phyloP scores from a whole-genome alignment of 2,329 filamentous ascomycete species.

The Trichoderma atroviride region DNA sequence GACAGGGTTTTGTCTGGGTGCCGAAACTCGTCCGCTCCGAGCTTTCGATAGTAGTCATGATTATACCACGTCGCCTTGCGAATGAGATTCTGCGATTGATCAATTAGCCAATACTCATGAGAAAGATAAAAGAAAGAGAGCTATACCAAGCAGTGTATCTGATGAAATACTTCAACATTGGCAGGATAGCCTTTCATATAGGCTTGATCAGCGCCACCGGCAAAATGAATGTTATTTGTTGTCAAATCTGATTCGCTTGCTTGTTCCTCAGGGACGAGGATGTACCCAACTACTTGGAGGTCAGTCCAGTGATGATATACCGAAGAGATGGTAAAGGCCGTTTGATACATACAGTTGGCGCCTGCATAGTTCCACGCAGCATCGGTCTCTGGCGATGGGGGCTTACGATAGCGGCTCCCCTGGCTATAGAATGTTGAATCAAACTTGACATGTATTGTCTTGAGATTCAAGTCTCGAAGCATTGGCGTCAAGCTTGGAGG shows the following conservation, averaged over 20 bases:
- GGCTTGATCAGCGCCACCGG: conserved; percentile 1
- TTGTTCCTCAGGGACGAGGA: neutral
- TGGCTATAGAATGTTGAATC: neutral
- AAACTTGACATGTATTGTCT: neutral
- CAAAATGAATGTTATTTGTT: conserved; percentile 2
- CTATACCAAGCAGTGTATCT: conserved; percentile 8
- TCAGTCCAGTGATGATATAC: neutral
- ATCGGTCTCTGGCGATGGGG: neutral
- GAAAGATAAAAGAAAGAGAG: neutral
- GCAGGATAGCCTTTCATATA: neutral
- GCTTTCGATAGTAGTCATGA: conserved; percentile 11
- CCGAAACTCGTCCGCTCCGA: neutral
- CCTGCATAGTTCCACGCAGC: neutral
- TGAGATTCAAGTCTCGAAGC: neutral
- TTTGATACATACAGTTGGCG: neutral
- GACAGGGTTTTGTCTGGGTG: neutral
- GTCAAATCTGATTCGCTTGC: conserved; percentile 9
- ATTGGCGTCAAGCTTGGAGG: neutral
- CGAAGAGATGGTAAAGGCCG: neutral
- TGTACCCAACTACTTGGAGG: neutral
- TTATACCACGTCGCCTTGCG: conserved; percentile 9
- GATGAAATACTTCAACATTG: conserved; percentile 10
- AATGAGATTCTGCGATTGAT: neutral
- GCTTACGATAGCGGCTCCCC: neutral
- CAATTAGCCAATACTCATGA: neutral